Conservation (phyloP, 2,329 filamentous ascomycete species). For the Sarocladium kiliense region DNA sequence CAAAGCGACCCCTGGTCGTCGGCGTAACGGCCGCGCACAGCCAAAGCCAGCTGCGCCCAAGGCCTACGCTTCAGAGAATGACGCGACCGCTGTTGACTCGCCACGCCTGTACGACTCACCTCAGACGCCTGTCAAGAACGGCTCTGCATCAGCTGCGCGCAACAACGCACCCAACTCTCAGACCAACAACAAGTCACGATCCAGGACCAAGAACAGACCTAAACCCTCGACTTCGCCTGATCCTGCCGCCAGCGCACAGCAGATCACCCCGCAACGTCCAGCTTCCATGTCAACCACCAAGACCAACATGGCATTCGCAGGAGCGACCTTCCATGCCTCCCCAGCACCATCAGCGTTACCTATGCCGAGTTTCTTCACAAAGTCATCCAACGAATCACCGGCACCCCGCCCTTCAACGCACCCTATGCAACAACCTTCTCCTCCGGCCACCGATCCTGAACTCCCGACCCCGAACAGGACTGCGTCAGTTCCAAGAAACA, state of each 20-base stretch:
- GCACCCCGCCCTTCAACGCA: conserved; percentile 11
- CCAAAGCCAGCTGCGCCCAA: conserved; percentile 39
- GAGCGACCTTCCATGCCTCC: conserved; percentile 90
- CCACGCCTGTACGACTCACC: conserved; percentile 29
- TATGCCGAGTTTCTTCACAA: conserved; percentile 80
- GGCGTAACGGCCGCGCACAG: conserved; percentile 34
- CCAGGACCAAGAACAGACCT: conserved; percentile 23
- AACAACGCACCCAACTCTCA: conserved; percentile 10
- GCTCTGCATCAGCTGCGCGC: conserved; percentile 29
- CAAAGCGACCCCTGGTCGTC: conserved; percentile 30
- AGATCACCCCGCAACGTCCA: conserved; percentile 37
- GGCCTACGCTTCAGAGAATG: conserved; percentile 57
- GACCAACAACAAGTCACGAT: conserved; percentile 18
- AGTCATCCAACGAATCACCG: conserved; percentile 64
- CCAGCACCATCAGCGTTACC: conserved; percentile 86
- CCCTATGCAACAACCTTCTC: conserved; percentile 33
- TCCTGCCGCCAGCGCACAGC: conserved; percentile 28
- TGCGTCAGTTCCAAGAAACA: conserved; percentile 23
- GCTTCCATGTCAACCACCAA: conserved; percentile 37
- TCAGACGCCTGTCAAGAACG: conserved; percentile 43
- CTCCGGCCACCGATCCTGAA: conserved; percentile 47
- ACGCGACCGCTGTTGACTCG: conserved; percentile 29
- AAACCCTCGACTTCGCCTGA: conserved; percentile 36
- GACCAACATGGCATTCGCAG: conserved; percentile 68
- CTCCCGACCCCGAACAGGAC: conserved; percentile 36